A percentile compares a stretch with the other conserved stretches of the same genome.
Conservation (phyloP, 306 rosid species). For the Cucurbita maxima region DNA sequence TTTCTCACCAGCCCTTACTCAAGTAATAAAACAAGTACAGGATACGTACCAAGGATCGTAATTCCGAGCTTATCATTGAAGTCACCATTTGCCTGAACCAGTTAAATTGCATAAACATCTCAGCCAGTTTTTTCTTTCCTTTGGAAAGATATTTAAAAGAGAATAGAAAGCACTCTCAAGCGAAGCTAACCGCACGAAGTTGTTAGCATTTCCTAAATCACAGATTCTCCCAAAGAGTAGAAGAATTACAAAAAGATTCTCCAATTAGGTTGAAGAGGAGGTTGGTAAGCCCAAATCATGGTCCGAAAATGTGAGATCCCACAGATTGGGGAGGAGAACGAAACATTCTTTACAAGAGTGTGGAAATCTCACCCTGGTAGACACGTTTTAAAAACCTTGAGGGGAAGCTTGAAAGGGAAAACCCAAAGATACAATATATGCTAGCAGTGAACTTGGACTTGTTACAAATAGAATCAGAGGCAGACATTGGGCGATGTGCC, state of each 20-base stretch:
- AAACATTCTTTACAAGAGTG: too few relatives aligned
- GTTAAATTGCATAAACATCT: slow-evolving; percentile 1
- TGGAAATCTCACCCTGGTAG: too few relatives aligned
- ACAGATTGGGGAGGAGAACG: too few relatives aligned
- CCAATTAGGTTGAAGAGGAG: neutral
- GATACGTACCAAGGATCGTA: slow-evolving; percentile 29
- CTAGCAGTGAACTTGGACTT: too few relatives aligned
- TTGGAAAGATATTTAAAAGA: neutral
- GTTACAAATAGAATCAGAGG: too few relatives aligned
- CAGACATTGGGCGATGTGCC: too few relatives aligned
- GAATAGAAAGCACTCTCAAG: neutral
- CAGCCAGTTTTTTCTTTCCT: neutral
- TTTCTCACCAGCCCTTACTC: neutral
- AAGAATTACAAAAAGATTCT: neutral
- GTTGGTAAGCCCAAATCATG: neutral
- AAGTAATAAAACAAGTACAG: neutral
- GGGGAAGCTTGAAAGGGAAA: too few relatives aligned
- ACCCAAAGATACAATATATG: too few relatives aligned
- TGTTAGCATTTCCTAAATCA: neutral
- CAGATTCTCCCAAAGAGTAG: too few relatives aligned
- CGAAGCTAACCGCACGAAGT: too few relatives aligned
- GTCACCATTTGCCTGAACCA: slow-evolving; percentile 33
- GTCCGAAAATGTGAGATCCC: neutral
- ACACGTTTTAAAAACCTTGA: too few relatives aligned
- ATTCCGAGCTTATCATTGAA: slow-evolving; percentile 34